Conservation (phyloP, 345 rosid genomes). For the Kernera saxatilis region DNA sequence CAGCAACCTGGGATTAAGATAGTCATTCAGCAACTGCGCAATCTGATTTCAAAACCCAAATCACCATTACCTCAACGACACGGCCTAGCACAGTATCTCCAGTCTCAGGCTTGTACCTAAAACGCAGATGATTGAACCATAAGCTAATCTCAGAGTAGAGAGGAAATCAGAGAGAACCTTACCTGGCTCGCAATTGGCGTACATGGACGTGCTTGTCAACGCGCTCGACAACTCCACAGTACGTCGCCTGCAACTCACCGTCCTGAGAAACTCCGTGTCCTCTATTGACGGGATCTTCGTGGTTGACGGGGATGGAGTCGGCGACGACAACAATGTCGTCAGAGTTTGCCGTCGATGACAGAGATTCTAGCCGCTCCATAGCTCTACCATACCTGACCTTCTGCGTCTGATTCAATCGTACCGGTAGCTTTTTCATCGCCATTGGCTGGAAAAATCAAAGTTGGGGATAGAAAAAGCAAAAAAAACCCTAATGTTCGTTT, state of each 20-base stretch:
- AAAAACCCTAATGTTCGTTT: too few species aligned
- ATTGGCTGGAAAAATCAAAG: too few species aligned
- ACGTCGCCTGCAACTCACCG: conserved; percentile 68
- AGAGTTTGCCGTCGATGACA: conserved; percentile 49
- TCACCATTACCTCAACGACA: conserved; percentile 62
- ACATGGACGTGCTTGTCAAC: conserved; percentile 80
- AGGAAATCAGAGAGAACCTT: background rate
- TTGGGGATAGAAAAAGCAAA: too few species aligned
- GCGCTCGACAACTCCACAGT: conserved; percentile 92
- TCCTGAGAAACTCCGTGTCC: conserved; percentile 78
- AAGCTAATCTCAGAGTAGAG: background rate
- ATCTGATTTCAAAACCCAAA: background rate
- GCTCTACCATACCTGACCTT: conserved; percentile 63
- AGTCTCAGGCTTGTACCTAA: conserved; percentile 86
- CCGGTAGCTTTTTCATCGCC: conserved; percentile 52
- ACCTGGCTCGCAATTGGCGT: conserved; percentile 76
- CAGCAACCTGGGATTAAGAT: conserved; percentile 58
- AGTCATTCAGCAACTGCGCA: background rate
- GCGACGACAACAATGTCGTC: conserved; percentile 64
- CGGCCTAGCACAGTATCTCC: conserved; percentile 89
- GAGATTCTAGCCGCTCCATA: conserved; percentile 57
- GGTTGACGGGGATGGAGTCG: conserved; percentile 64
- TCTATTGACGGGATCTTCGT: conserved; percentile 61
- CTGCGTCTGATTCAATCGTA: conserved; percentile 69
- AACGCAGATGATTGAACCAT: background rate